Conservation (phyloP, 306 rosid genomes). For the Gynostemma pentaphyllum region DNA sequence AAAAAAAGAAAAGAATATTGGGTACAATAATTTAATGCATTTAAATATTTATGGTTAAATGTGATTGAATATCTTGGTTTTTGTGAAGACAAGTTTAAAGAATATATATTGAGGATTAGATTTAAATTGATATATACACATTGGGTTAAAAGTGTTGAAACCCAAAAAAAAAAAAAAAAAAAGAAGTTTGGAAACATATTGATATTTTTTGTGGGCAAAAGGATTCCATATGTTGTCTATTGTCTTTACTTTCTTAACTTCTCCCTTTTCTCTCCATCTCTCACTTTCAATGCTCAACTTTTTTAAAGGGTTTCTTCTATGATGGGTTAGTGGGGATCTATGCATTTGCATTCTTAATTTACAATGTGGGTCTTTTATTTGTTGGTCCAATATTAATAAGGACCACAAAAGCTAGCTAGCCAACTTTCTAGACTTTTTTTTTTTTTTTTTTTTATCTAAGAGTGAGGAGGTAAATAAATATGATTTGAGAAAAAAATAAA, state of each 20-base stretch:
- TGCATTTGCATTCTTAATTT: slow-evolving; percentile 14
- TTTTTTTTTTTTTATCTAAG: too few relatives aligned
- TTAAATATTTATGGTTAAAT: too few relatives aligned
- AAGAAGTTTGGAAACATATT: not conserved
- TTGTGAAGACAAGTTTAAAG: too few relatives aligned
- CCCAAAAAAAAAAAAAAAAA: not conserved
- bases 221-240: slow-evolving; percentile 7
- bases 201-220: not conserved
- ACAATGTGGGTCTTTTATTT: not conserved
- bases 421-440: not conserved
- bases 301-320: slow-evolving; percentile 2
- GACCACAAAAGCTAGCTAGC: not conserved
- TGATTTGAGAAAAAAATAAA: not conserved
- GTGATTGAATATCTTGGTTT: too few relatives aligned
- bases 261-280: not conserved
- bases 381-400: not conserved
- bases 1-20: too few relatives aligned
- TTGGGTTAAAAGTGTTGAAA: not conserved
- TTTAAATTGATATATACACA: too few relatives aligned
- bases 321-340: slow-evolving; percentile 42
- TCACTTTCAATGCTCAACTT: slow-evolving; percentile 7
- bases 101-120: too few relatives aligned
- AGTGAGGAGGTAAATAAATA: too few relatives aligned
- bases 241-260: too few relatives aligned
- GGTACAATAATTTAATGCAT: too few relatives aligned